Conservation (phyloP, 192 early-diverging fungal genomes). For the Geranomyces variabilis region DNA sequence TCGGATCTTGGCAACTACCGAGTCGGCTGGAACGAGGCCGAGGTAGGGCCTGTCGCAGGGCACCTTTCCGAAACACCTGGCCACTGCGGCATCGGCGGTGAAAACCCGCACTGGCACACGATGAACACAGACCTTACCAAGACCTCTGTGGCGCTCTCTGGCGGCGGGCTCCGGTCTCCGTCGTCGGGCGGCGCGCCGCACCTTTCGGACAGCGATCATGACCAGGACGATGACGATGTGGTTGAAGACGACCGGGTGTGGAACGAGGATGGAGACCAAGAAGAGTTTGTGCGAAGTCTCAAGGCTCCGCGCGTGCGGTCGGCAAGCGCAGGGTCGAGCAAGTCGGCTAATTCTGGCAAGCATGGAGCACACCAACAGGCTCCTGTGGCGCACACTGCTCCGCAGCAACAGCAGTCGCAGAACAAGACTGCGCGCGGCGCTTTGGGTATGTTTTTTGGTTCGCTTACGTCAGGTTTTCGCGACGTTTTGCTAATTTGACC, state of each 20-base stretch:
- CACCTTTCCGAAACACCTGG: conserved; percentile 2
- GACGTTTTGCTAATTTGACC: no score
- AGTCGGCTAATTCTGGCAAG: not conserved
- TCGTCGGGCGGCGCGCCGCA: not conserved
- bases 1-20: conserved; percentile 35
- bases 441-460: conserved; percentile 2
- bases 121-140: not conserved
- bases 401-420: not conserved
- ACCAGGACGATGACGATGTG: conserved; percentile 22
- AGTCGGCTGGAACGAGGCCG: conserved; percentile 29
- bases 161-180: no score
- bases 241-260: conserved; percentile 27
- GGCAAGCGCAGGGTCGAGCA: not conserved
- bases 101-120: conserved; percentile 3
- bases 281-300: conserved; percentile 19
- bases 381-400: no score
- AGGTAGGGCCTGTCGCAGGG: conserved; percentile 7
- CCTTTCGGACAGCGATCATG: not conserved
- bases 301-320: conserved; percentile 19
- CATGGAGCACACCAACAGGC: no score
- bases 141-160: not conserved
- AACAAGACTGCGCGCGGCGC: conserved; percentile 9
- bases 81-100: not conserved
- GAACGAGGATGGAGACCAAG: conserved; percentile 21
- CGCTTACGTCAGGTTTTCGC: no score